phyloP scores from a whole-genome alignment of 495 filamentous ascomycete genomes.

The Emericellopsis terricola region DNA sequence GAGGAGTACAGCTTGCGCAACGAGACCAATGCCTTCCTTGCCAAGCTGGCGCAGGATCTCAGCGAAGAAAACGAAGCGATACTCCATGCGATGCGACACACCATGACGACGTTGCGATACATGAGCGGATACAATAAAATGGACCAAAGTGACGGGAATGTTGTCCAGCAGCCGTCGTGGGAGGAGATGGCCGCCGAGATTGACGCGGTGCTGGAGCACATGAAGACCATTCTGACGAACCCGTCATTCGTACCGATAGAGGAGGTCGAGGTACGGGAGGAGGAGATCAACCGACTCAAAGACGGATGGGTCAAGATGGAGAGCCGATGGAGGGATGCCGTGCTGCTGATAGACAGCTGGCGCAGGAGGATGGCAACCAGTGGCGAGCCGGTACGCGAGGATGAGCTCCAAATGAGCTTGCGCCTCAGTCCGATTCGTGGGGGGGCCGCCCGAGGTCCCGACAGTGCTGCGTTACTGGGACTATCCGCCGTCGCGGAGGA shows the following conservation, averaged over 20 bases:
- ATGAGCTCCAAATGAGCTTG: conserved; percentile 66
- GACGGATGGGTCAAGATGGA: conserved; percentile 88
- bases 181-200: conserved; percentile 57
- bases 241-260: conserved; percentile 95
- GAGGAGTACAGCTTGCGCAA: conserved; percentile 56
- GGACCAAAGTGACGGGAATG: conserved; percentile 13
- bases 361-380: conserved; percentile 62
- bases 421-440: conserved; percentile 42
- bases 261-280: conserved; percentile 73
- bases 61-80: conserved; percentile 90
- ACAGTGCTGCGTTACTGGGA: too few species aligned
- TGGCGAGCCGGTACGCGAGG: conserved; percentile 63
- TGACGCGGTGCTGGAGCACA: conserved; percentile 55
- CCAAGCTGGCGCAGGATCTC: conserved; percentile 66
- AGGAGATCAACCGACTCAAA: conserved; percentile 66
- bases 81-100: conserved; percentile 51
- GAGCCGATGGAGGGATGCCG: conserved; percentile 70
- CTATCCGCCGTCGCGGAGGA: conserved; percentile 21
- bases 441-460: conserved; percentile 18
- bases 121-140: conserved; percentile 49
- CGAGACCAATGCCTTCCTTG: conserved; percentile 87
- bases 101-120: conserved; percentile 52
- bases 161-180: conserved; percentile 38
- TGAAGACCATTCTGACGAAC: conserved; percentile 73
- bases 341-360: conserved; percentile 86